Evolutionary conservation across 75 land plant genomes (phyloP).

Genomic region (Pseudotsuga menziesii): DNA sequence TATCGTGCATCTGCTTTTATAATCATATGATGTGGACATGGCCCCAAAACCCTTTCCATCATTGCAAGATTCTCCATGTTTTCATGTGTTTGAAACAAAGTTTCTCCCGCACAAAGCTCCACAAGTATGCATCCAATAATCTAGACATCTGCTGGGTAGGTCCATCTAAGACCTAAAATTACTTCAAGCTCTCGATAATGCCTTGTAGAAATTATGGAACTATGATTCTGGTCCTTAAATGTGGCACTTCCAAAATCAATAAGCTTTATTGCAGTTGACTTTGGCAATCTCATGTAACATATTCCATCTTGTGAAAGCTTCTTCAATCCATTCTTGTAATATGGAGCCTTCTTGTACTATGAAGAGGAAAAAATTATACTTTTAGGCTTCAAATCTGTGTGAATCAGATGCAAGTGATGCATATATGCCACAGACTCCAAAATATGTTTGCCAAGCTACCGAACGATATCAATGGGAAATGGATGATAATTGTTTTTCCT

Average conservation of each 20-base stretch:
- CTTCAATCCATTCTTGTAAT: slow-evolving; percentile 27
- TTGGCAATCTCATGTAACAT: slow-evolving; percentile 65
- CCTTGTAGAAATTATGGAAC: slow-evolving; percentile 82
- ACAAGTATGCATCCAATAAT: slow-evolving; percentile 81
- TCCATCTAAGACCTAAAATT: slow-evolving; percentile 84
- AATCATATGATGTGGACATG: slow-evolving; percentile 57
- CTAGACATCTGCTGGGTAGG: slow-evolving; percentile 83
- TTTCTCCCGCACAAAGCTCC: slow-evolving; percentile 77
- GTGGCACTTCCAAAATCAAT: slow-evolving; percentile 97
- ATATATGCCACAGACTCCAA: too few relatives aligned
- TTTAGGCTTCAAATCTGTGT: slow-evolving; percentile 73
- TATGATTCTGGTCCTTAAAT: slow-evolving; percentile 60
- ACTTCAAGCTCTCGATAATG: slow-evolving; percentile 96
- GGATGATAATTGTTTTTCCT: too few relatives aligned
- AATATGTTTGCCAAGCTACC: too few relatives aligned
- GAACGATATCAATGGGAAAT: too few relatives aligned
- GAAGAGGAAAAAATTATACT: slow-evolving; percentile 57
- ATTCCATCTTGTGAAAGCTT: slow-evolving; percentile 34
- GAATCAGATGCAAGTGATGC: slow-evolving; percentile 65
- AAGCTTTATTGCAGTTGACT: slow-evolving; percentile 88
- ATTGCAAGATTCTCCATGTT: slow-evolving; percentile 81
- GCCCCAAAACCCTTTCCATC: slow-evolving; percentile 76
- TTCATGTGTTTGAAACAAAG: slow-evolving; percentile 79
- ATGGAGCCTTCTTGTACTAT: slow-evolving; percentile 52
- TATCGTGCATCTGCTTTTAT: slow-evolving; percentile 30